phyloP scores from a whole-genome alignment of 2,329 filamentous ascomycete species.

The Hypoxylon sp. region DNA sequence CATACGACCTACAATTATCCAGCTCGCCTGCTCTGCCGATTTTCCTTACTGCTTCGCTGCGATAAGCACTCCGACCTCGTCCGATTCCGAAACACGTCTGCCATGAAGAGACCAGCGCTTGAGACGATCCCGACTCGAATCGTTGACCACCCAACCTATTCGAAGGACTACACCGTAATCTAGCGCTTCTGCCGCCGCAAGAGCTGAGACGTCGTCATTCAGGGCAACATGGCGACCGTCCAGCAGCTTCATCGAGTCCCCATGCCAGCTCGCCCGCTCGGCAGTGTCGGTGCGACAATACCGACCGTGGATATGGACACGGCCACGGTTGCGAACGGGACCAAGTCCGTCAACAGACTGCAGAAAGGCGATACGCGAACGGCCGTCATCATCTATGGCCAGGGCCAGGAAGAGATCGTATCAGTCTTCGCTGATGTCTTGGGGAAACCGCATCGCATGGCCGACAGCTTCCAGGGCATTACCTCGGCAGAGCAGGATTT shows the following conservation, averaged over 20 bases:
- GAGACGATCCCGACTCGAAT: constrained; percentile 10
- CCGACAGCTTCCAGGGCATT: constrained; percentile 62
- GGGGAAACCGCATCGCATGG: constrained; percentile 73
- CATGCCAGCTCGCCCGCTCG: constrained; percentile 56
- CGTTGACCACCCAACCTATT: background rate
- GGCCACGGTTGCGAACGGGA: constrained; percentile 44
- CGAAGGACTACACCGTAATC: background rate
- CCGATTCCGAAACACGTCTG: constrained; percentile 15
- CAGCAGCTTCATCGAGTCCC: constrained; percentile 59
- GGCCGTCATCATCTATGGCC: constrained; percentile 73
- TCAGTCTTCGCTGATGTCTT: constrained; percentile 79
- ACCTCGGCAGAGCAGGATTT: constrained; percentile 63
- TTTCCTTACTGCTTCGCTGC: background rate
- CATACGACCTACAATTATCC: background rate
- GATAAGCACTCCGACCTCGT: constrained; percentile 17
- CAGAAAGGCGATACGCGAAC: constrained; percentile 64
- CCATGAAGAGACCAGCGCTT: constrained; percentile 26
- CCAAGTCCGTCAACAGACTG: constrained; percentile 55
- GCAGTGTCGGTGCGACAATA: constrained; percentile 43
- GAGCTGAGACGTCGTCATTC: constrained; percentile 11
- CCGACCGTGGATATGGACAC: constrained; percentile 39
- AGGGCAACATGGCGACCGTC: constrained; percentile 50
- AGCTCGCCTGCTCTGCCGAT: constrained; percentile 14
- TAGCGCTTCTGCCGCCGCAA: background rate
- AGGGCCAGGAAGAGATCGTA: constrained; percentile 76